These are phyloP conservation scores for Brassica incana DNA, from an alignment of 345 rosid genomes.

Conservation along the genomic window DNA sequence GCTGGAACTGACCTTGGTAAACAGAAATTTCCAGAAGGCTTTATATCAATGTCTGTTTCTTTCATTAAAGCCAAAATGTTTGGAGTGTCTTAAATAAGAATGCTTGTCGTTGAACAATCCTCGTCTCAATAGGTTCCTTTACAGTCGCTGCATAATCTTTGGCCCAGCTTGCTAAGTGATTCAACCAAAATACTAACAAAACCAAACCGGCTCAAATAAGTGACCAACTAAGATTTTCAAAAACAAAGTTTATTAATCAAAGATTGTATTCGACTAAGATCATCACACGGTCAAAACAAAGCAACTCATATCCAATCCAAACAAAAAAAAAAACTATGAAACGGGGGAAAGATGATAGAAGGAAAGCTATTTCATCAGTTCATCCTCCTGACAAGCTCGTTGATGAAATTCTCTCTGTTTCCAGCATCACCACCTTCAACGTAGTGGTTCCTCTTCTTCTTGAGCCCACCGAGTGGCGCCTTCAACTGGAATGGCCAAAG, in stretches of 20 bases:
- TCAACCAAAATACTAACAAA: too few relatives aligned
- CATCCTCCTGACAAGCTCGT: conserved; percentile 68
- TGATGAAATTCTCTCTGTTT: conserved; percentile 75
- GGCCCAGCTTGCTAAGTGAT: too few relatives aligned
- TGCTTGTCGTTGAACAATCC: too few relatives aligned
- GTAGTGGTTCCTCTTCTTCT: conserved; percentile 84
- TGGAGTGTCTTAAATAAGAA: neutral
- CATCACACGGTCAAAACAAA: neutral
- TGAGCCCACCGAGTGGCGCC: conserved; percentile 76
- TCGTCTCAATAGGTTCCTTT: too few relatives aligned
- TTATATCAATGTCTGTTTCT: neutral
- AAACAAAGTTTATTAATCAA: neutral
- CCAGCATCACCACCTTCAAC: conserved; percentile 93
- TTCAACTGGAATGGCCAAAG: conserved; percentile 82
- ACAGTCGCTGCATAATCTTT: too few relatives aligned
- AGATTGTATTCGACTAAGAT: conserved; percentile 6
- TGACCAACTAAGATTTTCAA: neutral
- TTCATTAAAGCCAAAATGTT: conserved; percentile 6
- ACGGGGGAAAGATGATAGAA: neutral
- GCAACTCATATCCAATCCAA: neutral
- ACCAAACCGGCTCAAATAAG: neutral
- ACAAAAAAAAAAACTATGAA: neutral
- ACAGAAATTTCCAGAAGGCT: too few relatives aligned
- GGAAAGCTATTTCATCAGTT: conserved; percentile 43
- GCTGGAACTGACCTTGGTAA: too few relatives aligned